Conservation (phyloP, 768 basidiomycete genomes). For the Tulasnella sp. region DNA sequence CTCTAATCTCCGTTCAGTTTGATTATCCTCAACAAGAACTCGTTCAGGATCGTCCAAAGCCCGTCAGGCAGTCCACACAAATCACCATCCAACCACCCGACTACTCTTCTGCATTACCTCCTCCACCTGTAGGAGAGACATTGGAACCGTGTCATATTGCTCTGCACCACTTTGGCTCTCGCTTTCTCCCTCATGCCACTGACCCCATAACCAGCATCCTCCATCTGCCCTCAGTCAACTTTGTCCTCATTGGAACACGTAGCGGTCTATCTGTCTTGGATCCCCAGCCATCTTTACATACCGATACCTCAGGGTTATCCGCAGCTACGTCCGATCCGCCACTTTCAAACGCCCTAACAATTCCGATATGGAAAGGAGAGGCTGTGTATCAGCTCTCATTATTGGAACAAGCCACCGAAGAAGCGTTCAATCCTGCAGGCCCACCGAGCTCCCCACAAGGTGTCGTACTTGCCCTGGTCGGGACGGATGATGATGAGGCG, state of each 20-base stretch:
- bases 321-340: conserved; percentile 31
- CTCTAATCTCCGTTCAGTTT: not conserved
- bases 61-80: conserved; percentile 21
- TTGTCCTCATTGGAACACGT: conserved; percentile 69
- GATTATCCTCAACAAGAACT: not conserved
- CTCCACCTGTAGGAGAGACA: conserved; percentile 23
- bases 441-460: conserved; percentile 58
- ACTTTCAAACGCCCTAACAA: conserved; percentile 56
- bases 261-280: conserved; percentile 70
- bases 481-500: conserved; percentile 43
- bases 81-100: conserved; percentile 6
- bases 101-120: conserved; percentile 27
- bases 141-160: conserved; percentile 45
- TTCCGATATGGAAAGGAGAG: conserved; percentile 65
- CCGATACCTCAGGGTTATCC: conserved; percentile 34
- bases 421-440: conserved; percentile 35
- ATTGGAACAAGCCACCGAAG: conserved; percentile 48
- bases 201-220: conserved; percentile 63
- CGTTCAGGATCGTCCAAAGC: conserved; percentile 12
- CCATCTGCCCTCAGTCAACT: conserved; percentile 48
- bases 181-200: conserved; percentile 70
- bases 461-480: conserved; percentile 63
- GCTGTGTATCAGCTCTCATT: conserved; percentile 65
- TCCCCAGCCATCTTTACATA: conserved; percentile 48
- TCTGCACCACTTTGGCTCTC: conserved; percentile 68